A percentile compares a stretch with the other conserved stretches of the same genome.
These are phyloP conservation scores for Aspergillus thermomutatus DNA, from an alignment of 2,329 filamentous ascomycete species.

Conservation along the genomic window DNA sequence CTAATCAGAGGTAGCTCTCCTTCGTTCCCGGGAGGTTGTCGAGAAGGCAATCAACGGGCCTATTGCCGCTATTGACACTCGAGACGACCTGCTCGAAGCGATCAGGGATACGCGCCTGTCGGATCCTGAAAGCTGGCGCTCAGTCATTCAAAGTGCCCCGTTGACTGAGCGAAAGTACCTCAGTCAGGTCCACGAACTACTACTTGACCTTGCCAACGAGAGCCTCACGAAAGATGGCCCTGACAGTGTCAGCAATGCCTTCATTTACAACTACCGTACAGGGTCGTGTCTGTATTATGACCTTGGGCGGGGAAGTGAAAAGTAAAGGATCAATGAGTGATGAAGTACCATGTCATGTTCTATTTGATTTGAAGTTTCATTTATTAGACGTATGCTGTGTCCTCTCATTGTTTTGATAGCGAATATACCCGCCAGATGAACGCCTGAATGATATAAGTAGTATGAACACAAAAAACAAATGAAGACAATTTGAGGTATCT, in stretches of 20 bases:
- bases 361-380: constrained; percentile 8
- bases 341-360: constrained; percentile 12
- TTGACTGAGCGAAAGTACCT: constrained; percentile 78
- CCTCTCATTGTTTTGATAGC: constrained; percentile 10
- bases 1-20: constrained; percentile 41
- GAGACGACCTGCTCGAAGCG: constrained; percentile 75
- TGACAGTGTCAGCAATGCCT: constrained; percentile 64
- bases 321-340: constrained; percentile 8
- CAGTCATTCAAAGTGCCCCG: constrained; percentile 72
- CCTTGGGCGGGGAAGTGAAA: constrained; percentile 44
- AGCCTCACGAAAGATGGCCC: constrained; percentile 43
- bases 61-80: constrained; percentile 82
- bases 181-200: constrained; percentile 73
- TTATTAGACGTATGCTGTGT: constrained; percentile 7
- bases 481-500: constrained; percentile 2
- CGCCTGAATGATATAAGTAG: not conserved
- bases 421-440: not conserved
- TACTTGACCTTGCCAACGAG: constrained; percentile 60
- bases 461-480: not conserved
- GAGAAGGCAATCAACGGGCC: constrained; percentile 72
- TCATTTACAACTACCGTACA: constrained; percentile 89
- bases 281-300: constrained; percentile 84
- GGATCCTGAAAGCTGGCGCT: constrained; percentile 80
- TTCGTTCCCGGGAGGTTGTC: constrained; percentile 59
- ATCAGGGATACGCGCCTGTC: constrained; percentile 72